Evolutionary conservation across 192 early-diverging fungal species (phyloP).

Genomic region (Coemansia nantahalensis): DNA sequence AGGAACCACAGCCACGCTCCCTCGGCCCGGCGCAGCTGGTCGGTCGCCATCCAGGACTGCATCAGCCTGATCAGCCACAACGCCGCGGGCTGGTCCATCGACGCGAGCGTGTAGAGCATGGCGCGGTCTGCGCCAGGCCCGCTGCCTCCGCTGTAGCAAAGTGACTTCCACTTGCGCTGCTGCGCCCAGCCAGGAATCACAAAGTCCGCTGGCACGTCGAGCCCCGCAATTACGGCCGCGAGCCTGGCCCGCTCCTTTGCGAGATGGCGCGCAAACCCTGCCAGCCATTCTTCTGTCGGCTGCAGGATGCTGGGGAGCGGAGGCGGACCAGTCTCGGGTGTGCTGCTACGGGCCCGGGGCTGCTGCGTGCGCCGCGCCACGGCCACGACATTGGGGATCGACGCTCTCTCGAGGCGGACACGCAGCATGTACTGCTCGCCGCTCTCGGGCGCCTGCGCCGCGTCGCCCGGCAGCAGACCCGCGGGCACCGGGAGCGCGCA

Average conservation of each 20-base stretch:
- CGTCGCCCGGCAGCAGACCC: slow-evolving; percentile 19
- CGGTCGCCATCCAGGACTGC: slow-evolving; percentile 23
- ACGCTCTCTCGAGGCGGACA: slow-evolving; percentile 27
- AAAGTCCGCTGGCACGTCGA: slow-evolving; percentile 8
- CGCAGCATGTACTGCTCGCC: slow-evolving; percentile 51
- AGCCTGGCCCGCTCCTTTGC: slow-evolving; percentile 8
- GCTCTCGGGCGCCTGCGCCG: slow-evolving; percentile 23
- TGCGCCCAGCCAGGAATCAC: slow-evolving; percentile 14
- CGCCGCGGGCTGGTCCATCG: slow-evolving; percentile 33
- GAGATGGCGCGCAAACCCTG: slow-evolving; percentile 9
- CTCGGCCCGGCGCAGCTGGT: slow-evolving; percentile 22
- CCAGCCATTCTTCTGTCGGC: slow-evolving; percentile 22
- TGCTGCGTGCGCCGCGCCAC: slow-evolving; percentile 15
- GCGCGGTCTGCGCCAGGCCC: neutral
- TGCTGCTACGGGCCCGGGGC: neutral
- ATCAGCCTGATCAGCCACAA: slow-evolving; percentile 42
- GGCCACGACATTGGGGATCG: slow-evolving; percentile 19
- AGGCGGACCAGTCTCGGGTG: too few relatives aligned
- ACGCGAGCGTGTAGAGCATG: slow-evolving; percentile 25
- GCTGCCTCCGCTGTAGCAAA: slow-evolving; percentile 22
- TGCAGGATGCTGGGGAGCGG: slow-evolving; percentile 3
- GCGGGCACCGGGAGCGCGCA: slow-evolving; percentile 32
- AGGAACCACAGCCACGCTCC: slow-evolving; percentile 46
- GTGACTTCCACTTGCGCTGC: slow-evolving; percentile 28
- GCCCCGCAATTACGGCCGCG: neutral